Evolutionary conservation across 2,329 filamentous ascomycete species (phyloP).

Genomic region (Pestalotiopsis sp.): DNA sequence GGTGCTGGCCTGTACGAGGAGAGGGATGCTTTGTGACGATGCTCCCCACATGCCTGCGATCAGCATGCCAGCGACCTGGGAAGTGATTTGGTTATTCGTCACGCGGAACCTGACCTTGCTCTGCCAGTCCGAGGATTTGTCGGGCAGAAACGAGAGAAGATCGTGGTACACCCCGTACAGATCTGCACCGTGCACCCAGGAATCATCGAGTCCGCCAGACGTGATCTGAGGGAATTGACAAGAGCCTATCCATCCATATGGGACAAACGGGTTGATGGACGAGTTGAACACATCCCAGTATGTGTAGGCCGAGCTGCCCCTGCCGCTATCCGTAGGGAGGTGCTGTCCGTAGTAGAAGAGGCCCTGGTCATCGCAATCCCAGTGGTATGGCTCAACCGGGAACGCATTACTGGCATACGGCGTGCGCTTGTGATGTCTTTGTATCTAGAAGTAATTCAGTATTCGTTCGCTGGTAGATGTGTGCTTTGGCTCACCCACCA

Average conservation of each 20-base stretch:
- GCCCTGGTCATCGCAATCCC: constrained; percentile 71
- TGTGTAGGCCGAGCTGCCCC: constrained; percentile 46
- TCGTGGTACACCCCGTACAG: constrained; percentile 75
- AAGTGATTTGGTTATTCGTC: constrained; percentile 82
- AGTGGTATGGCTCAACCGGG: constrained; percentile 70
- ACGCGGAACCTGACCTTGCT: constrained; percentile 65
- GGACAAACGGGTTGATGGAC: constrained; percentile 66
- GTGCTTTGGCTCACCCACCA: constrained; percentile 37
- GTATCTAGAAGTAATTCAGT: constrained; percentile 49
- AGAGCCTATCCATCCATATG: constrained; percentile 68
- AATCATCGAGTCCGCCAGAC: constrained; percentile 69
- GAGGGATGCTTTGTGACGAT: constrained; percentile 37
- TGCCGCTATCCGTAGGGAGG: constrained; percentile 42
- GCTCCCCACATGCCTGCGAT: constrained; percentile 68
- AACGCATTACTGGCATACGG: constrained; percentile 80
- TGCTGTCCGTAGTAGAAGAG: constrained; percentile 71
- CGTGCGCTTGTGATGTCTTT: constrained; percentile 83
- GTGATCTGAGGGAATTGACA: constrained; percentile 86
- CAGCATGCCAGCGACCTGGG: constrained; percentile 76
- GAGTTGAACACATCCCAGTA: constrained; percentile 69
- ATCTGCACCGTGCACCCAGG: constrained; percentile 75
- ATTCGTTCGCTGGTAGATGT: too few species aligned
- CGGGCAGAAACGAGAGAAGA: constrained; percentile 68
- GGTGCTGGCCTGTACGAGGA: constrained; percentile 53
- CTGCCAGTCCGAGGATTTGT: constrained; percentile 38